A percentile compares a stretch with the other conserved stretches of the same genome.
These are phyloP conservation scores for Flagelloscypha sp. DNA, from an alignment of 768 basidiomycete genomes.

Conservation along the genomic window DNA sequence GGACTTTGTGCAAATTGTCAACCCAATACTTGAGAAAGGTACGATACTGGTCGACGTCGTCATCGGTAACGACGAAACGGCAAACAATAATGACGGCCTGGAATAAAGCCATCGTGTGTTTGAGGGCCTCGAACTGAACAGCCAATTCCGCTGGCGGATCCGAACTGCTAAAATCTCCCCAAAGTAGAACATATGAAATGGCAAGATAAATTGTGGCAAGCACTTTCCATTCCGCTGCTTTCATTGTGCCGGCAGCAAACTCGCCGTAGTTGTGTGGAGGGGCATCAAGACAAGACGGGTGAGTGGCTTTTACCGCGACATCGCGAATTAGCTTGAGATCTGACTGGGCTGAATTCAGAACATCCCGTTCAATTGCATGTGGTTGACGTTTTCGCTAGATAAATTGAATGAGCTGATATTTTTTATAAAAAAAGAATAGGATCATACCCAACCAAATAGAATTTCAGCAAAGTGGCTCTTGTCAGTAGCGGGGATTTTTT, in stretches of 20 bases:
- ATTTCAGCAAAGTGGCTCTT: not conserved
- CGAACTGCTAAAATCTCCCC: slow-evolving; percentile 5
- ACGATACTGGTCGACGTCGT: not conserved
- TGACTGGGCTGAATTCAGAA: too few relatives aligned
- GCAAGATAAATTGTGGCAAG: slow-evolving; percentile 11
- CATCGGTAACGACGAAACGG: slow-evolving; percentile 6
- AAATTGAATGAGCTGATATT: not conserved
- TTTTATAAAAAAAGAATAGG: not conserved
- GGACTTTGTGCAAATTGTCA: slow-evolving; percentile 7
- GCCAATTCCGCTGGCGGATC: not conserved
- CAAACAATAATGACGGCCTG: slow-evolving; percentile 14
- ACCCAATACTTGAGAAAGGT: slow-evolving; percentile 8
- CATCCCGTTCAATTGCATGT: not conserved
- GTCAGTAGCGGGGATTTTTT: too few relatives aligned
- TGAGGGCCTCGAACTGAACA: slow-evolving; percentile 7
- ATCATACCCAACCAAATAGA: not conserved
- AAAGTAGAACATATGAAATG: slow-evolving; percentile 13
- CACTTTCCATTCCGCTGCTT: slow-evolving; percentile 14
- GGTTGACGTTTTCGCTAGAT: not conserved
- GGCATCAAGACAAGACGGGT: slow-evolving; percentile 9
- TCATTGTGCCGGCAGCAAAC: slow-evolving; percentile 4
- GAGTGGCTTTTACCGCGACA: slow-evolving; percentile 6
- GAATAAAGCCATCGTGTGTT: slow-evolving; percentile 18
- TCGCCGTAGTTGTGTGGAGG: slow-evolving; percentile 18
- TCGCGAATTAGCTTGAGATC: too few relatives aligned